phyloP scores from a whole-genome alignment of 192 early-diverging fungal species.

The Coemansia sp. region DNA sequence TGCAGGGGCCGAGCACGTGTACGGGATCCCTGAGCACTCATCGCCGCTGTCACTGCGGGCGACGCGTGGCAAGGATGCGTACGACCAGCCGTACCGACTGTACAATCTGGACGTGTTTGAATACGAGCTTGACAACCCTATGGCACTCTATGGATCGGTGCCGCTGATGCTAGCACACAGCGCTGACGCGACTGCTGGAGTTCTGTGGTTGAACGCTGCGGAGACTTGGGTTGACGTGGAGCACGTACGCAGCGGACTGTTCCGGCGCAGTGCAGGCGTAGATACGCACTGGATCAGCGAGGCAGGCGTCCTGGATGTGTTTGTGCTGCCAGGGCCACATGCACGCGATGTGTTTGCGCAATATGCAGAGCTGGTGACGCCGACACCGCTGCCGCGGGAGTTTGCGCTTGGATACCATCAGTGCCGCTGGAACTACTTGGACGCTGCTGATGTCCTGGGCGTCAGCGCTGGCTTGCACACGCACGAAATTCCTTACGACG shows the following conservation, averaged over 20 bases:
- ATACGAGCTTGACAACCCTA: constrained; percentile 92
- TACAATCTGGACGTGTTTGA: constrained; percentile 99
- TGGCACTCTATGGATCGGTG: constrained; percentile 93
- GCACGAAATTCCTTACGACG: constrained; percentile 94
- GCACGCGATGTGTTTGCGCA: constrained; percentile 68
- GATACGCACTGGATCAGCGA: constrained; percentile 93
- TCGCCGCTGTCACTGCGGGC: constrained; percentile 80
- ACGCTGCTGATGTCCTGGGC: constrained; percentile 81
- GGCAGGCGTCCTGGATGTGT: constrained; percentile 85
- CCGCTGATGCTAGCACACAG: constrained; percentile 94
- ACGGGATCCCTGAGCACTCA: constrained; percentile 96
- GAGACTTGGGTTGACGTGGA: constrained; percentile 99
- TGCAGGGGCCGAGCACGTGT: constrained; percentile 81
- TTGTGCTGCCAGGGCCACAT: constrained; percentile 75
- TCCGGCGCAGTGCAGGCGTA: constrained; percentile 24
- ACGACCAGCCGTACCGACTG: constrained; percentile 90
- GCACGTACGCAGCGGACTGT: constrained; percentile 55
- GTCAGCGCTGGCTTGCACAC: constrained; percentile 88
- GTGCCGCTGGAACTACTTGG: constrained; percentile 98
- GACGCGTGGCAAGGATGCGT: constrained; percentile 77
- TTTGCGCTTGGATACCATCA: constrained; percentile 96
- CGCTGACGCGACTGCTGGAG: constrained; percentile 68
- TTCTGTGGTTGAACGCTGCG: constrained; percentile 91
- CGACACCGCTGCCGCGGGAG: constrained; percentile 76
- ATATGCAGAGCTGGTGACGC: constrained; percentile 78